Conservation (phyloP, 2,329 filamentous ascomycete species). For the Juglanconis juglandina region DNA sequence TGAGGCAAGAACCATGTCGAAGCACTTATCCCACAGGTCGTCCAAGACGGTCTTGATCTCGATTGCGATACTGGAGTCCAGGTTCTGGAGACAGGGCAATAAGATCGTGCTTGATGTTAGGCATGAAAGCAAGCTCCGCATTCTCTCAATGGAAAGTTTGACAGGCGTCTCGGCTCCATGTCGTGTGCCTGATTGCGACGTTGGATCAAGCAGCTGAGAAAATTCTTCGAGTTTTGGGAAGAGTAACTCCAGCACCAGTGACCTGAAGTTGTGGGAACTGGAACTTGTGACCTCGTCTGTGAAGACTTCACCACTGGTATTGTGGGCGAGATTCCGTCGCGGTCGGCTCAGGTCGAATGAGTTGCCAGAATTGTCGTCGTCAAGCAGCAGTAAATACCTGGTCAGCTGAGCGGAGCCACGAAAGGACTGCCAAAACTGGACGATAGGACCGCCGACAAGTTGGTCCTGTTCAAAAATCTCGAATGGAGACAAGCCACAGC, state of each 20-base stretch:
- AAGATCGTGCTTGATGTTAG: conserved; percentile 44
- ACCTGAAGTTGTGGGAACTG: conserved; percentile 43
- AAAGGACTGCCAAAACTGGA: conserved; percentile 46
- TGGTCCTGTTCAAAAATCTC: conserved; percentile 29
- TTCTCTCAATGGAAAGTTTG: conserved; percentile 50
- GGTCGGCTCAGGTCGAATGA: background rate
- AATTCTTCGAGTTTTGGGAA: conserved; percentile 51
- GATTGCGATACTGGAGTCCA: conserved; percentile 46
- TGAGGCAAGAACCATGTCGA: conserved; percentile 39
- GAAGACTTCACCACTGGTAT: background rate
- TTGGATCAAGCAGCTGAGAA: conserved; percentile 42
- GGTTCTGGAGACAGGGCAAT: conserved; percentile 43
- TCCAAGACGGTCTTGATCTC: conserved; percentile 45
- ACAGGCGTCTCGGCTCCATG: conserved; percentile 39
- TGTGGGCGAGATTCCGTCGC: background rate
- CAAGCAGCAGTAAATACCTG: conserved; percentile 54
- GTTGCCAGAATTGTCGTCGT: conserved; percentile 24
- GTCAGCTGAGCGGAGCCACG: conserved; percentile 42
- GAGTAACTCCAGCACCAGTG: conserved; percentile 51
- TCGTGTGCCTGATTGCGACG: conserved; percentile 32
- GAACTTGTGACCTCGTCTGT: background rate
- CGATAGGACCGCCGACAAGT: conserved; percentile 45
- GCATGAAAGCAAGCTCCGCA: conserved; percentile 50
- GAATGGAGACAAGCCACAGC: conserved; percentile 53
- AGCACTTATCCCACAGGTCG: conserved; percentile 37